Evolutionary conservation across 768 basidiomycete species (phyloP), one percentile per base, ranked within the genome.

Genomic region (Boletus vinaceobasis): DNA sequence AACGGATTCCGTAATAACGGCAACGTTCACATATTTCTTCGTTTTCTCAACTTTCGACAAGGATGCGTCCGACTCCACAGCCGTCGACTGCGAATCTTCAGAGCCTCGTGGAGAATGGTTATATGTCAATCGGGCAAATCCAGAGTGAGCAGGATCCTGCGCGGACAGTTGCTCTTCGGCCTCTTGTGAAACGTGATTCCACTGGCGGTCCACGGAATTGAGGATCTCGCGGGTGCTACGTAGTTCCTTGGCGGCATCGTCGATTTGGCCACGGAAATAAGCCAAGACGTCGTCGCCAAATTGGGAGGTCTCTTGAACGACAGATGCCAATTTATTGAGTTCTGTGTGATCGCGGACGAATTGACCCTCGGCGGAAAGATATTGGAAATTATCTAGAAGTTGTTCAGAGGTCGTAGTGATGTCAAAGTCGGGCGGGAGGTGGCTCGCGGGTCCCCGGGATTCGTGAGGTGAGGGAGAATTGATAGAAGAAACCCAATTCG

Each of bases 41-140:
- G n/a, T 37, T 36, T 62, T 51, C 17, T 60, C 59, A 13, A 45
- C 57, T 47, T 67, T 69, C 13, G 49, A 21, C 1, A 53, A 33
- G 6, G 32, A 40, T 7, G 26, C 36, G 49, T 65, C 63, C 40
- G 61, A 37, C 21, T 59, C 61, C 26, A 86, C 82, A 17, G 76
- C 76, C 0, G 86, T 87, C 23, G 64, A 64, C 50, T 83, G 79
- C 1, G 87, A 88, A 65, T 87, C 85, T 63, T 81, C 79, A n/a
- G 87, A 88, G 45, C 81, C 85, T 50, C 84, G 77, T 14, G 79
- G 75, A 1, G 69, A 67, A n/a, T 74, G 72, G 38, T 76, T 74
- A 38, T 66, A 60, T 49, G 52, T 50, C 53, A 64, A 38, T 23
- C 35, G 53, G 32, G 46, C 44, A 37, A 67, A 45, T 33, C 36